Base-by-base conservation (phyloP, 345 rosid genomes). In the Orychophragmus violaceus region DNA sequence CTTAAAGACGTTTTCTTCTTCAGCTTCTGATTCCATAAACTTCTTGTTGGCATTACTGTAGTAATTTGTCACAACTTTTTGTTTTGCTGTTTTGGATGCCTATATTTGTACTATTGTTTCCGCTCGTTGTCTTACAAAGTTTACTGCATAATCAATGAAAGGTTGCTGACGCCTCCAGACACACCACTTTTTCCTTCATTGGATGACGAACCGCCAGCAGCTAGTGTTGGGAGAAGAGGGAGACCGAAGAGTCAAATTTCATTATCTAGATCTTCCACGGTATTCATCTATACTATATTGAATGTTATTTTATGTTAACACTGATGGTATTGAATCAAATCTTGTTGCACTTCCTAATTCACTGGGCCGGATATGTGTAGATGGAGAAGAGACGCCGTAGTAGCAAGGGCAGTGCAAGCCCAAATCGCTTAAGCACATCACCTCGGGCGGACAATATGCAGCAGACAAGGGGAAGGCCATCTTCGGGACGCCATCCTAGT, bases 101-200 rank as follows among this genome's bases (percentile, higher is more conserved):
- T 33, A 27, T 39, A 41, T 23, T 13, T 59, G 6, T 8, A n/a
- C 56, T 27, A 22, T 60, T 48, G 22, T 52, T 62, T 56, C 9
- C 42, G 19, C 70, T 74, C 32, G 25, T 68, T 59, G 44, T 56
- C 74, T 85, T 70, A 81, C 63, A 41, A 58, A 68, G 58, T 75
- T 62, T 70, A 23, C 64, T 37, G 76, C 37, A 33, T 82, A 35
- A 56, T 74, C 62, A 74, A 70, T 80, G 72, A 64, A 78, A 94
- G 99, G 99, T 83, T 94, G 68, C 76, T 90, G 82, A 90, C 97
- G 78, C 97, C 99, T 59, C 99, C 99, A 0, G 97, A 94, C 49
- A 88, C 99, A 45, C 99, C 99, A 3, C 96, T 94, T 64, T 94
- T 94, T 77, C 93, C 86, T 62, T 90, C 93, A 1, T 61, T 94